Evolutionary conservation across 495 filamentous ascomycete genomes (phyloP).

Genomic region (Hypomontagnella submonticulosa): DNA sequence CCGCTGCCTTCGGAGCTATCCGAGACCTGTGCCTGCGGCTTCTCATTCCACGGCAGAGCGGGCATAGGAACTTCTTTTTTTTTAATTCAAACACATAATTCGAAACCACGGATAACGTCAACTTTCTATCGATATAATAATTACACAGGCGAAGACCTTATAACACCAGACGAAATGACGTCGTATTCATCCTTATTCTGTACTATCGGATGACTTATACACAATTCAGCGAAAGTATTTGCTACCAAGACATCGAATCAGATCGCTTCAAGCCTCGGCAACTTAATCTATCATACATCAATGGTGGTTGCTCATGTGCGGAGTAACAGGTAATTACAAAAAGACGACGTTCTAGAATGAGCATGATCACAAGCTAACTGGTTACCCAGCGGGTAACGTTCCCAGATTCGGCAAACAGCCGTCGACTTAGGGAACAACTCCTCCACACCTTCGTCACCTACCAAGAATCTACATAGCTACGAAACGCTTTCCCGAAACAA

Average conservation of each 20-base stretch:
- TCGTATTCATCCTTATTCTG: no score
- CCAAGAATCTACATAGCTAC: conserved; percentile 1
- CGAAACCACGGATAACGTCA: no score
- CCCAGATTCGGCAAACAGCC: conserved; percentile 19
- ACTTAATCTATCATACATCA: no score
- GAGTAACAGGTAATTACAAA: conserved; percentile 1
- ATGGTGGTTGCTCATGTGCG: background rate
- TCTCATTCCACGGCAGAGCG: background rate
- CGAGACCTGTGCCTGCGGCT: conserved; percentile 19
- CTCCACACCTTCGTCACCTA: conserved; percentile 1
- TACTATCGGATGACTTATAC: no score
- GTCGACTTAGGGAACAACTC: conserved; percentile 1
- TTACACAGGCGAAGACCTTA: no score
- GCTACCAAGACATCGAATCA: no score
- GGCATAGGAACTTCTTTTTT: no score
- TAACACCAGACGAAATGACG: no score
- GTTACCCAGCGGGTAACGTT: conserved; percentile 3
- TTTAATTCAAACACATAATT: no score
- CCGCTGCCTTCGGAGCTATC: conserved; percentile 26
- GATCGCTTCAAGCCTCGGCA: no score
- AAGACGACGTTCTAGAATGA: conserved; percentile 2
- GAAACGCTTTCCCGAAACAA: conserved; percentile 4
- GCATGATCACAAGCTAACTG: background rate
- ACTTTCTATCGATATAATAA: no score
- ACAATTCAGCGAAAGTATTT: no score